Conservation (phyloP, 140 eudicot genomes). For the Stevia rebaudiana region DNA sequence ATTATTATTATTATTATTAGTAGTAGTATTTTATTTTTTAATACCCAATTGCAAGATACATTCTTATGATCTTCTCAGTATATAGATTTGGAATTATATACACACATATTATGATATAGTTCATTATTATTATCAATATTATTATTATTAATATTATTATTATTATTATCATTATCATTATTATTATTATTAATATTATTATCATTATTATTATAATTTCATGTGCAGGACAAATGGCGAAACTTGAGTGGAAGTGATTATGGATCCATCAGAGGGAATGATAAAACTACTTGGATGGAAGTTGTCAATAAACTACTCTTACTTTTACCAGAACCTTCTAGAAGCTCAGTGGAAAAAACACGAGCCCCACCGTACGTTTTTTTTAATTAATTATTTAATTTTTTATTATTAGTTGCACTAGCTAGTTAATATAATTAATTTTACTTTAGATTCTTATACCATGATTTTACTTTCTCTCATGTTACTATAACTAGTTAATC, state of each 20-base stretch:
- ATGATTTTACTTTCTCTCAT: not conserved
- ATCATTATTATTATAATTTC: too few species aligned
- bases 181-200: too few species aligned
- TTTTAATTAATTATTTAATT: not conserved
- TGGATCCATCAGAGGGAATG: not conserved
- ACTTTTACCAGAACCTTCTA: not conserved
- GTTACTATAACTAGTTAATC: not conserved
- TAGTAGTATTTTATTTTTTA: not conserved
- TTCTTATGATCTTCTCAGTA: not conserved
- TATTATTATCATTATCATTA: too few species aligned
- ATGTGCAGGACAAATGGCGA: constrained; percentile 38
- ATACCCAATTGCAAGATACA: constrained; percentile 4
- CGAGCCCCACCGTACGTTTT: constrained; percentile 2
- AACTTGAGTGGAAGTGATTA: constrained; percentile 19
- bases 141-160: too few species aligned
- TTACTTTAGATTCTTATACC: not conserved
- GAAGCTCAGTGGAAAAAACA: not conserved
- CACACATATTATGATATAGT: not conserved
- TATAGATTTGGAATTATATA: not conserved
- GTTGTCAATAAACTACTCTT: not conserved
- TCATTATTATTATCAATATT: constrained; percentile 9
- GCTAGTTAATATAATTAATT: not conserved
- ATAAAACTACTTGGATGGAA: not conserved
- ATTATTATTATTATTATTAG: too few species aligned
- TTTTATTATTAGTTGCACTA: constrained; percentile 3